Percentiles rank a stretch among this genome's conserved stretches.
Conservation (phyloP, 208 protist species). For the Leishmania arabica region DNA sequence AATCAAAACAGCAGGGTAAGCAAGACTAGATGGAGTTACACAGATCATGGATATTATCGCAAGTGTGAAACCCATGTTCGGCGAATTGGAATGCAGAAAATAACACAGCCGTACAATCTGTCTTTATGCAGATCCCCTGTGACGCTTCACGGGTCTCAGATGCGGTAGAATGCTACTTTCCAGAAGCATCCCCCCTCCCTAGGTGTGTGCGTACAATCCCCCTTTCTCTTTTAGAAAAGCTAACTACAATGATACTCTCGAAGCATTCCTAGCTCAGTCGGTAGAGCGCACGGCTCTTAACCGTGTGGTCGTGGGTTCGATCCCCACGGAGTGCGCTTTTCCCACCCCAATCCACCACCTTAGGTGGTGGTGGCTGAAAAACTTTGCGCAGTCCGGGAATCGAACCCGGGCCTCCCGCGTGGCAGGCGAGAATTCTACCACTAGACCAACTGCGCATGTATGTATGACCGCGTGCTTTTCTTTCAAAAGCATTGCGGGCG, state of each 20-base stretch:
- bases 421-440: conserved; percentile 90
- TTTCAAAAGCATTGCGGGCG: too few relatives aligned
- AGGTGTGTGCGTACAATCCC: too few relatives aligned
- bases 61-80: not conserved
- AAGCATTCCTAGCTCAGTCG: conserved; percentile 95
- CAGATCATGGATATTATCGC: not conserved
- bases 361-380: too few relatives aligned
- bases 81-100: not conserved
- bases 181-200: too few relatives aligned
- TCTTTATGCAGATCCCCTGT: too few relatives aligned
- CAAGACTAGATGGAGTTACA: not conserved
- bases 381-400: conserved; percentile 83
- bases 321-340: conserved; percentile 79
- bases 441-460: conserved; percentile 83
- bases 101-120: too few relatives aligned
- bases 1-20: not conserved
- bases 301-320: conserved; percentile 98
- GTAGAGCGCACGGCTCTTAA: conserved; percentile 98
- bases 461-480: too few relatives aligned
- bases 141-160: too few relatives aligned
- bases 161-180: too few relatives aligned
- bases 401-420: conserved; percentile 88
- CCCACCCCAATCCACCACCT: too few relatives aligned
- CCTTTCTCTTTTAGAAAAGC: too few relatives aligned
- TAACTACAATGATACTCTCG: rapidly evolving